These are phyloP conservation scores for Ligustrum vulgare DNA, from an alignment of 257 asterid species.

Conservation along the genomic window DNA sequence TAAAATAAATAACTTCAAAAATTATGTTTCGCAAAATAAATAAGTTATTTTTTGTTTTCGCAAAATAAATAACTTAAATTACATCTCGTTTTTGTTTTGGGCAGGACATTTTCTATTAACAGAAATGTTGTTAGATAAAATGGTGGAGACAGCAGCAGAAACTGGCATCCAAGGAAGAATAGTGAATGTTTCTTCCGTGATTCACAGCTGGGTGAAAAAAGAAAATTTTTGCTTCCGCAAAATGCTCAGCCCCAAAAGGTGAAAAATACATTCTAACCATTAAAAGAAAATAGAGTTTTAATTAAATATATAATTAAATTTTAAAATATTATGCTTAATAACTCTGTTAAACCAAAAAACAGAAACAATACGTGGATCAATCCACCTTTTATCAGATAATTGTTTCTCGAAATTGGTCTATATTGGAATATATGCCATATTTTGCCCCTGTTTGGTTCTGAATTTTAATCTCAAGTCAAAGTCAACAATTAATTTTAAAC, in stretches of 20 bases:
- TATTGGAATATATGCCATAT: too few relatives aligned
- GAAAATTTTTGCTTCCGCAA: constrained; percentile 55
- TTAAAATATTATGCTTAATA: not conserved
- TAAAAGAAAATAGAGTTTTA: not conserved
- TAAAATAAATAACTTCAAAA: too few relatives aligned
- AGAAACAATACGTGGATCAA: not conserved
- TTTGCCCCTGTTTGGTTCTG: too few relatives aligned
- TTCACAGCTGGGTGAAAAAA: constrained; percentile 75
- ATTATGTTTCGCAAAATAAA: too few relatives aligned
- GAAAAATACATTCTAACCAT: constrained; percentile 1
- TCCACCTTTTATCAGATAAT: too few relatives aligned
- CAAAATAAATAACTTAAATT: not conserved
- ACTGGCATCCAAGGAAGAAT: constrained; percentile 78
- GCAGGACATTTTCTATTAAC: constrained; percentile 88
- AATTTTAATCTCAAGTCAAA: too few relatives aligned
- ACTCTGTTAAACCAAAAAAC: not conserved
- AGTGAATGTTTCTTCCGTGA: constrained; percentile 84
- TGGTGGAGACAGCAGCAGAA: constrained; percentile 75
- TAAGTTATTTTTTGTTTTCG: not conserved
- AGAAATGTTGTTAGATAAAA: constrained; percentile 74
- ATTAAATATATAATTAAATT: too few relatives aligned
- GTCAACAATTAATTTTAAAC: too few relatives aligned
- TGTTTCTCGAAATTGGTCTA: too few relatives aligned
- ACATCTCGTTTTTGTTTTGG: constrained; percentile 5
- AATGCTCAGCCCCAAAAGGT: constrained; percentile 73